Base-by-base conservation (phyloP, 345 rosid genomes). In the Carallia pectinifolia region DNA sequence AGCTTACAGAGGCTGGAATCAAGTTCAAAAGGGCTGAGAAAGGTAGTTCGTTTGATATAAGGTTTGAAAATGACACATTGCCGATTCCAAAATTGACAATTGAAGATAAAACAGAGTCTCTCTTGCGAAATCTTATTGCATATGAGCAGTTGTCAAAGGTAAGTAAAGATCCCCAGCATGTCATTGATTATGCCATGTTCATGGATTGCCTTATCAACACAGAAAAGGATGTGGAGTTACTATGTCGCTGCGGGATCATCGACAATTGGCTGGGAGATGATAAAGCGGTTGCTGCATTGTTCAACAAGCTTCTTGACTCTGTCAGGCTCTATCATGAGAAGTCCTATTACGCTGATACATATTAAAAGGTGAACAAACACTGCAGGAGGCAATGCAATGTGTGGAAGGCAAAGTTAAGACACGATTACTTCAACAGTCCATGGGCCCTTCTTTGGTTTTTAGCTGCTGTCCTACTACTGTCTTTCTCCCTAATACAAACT, bases 1-100 rank as follows among this genome's bases (percentile, higher is more conserved):
- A 75, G 79, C 66, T 79, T 4, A 8, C 36, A 38, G 70, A 75
- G 30, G 72, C 66, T 4, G 82, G 79, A 64, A 63, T 47, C 38
- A 76, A 8, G 50, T 76, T 81, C 48, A 23, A 58, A 62, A 18
- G 2, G n/a, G 30, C n/a, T 2, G 31, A 16, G 2, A 31, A 30
- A 31, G 13, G 6, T 1, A 62, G 33, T 33, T 56, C 73, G 31
- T 63, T 76, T 4, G 68, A 76, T 16, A 59, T 76, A 23, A 37
- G 10, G 8, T 77, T 81, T 31, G 61, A 71, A 16, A 19, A 67
- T 10, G 76, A 71, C 1, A 7, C 33, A 18, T 7, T 77, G 4
- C 9, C 23, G 13, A 58, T 76, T 17, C 76, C 70, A 1, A 4
- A 16, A 5, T n/a, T 79, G 33, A 8, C 0, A 4, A 56, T 76